Evolutionary conservation across 805 yeast species (phyloP), one percentile per base, ranked within the genome.

Genomic region (Candida montana): DNA sequence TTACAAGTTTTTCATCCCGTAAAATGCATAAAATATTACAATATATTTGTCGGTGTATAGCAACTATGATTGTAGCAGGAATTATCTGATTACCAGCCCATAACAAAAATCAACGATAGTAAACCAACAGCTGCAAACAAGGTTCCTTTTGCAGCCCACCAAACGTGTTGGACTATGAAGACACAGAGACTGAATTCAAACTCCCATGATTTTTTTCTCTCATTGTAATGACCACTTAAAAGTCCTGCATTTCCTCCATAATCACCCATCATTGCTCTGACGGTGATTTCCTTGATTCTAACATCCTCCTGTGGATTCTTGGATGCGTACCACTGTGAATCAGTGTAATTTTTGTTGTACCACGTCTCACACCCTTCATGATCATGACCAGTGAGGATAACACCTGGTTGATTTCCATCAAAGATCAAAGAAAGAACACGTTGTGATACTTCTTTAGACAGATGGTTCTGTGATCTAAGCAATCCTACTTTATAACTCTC

Each of bases 261-360:
- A 56, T 93, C 96, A 15, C 99, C 99, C 98, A 93, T 93, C 79
- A 91, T 84, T 15, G 96, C 79, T 43, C 90, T 69, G 18, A 93
- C 96, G 0, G 95, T 91, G 42, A 85, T 67, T 62, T 91, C 98
- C 42, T 79, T 70, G 12, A 88, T 64, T 15, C 71, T 65, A n/a
- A 58, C 54, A 16, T 54, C 61, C 27, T 55, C 50, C 1, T 51
- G 31, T 59, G 57, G 4, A 58, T 54, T 48, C 75, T 78, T 0
- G 8, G 75, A 59, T 0, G 89, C 84, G 6, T 61, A 69, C 95
- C 95, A 84, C 15, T 66, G 62, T 5, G 69, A 70, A 16, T 57
- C 55, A 1, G 58, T 57, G 8, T 48, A 46, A 37, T 72, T 59
- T 44, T 55, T 68, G 57, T 74, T 77, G 59, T 84, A 87, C 60